Evolutionary conservation across 108 stramenopile species (phyloP), one percentile per base, ranked within the genome.

Genomic region (Poteriospumella lacustris): DNA sequence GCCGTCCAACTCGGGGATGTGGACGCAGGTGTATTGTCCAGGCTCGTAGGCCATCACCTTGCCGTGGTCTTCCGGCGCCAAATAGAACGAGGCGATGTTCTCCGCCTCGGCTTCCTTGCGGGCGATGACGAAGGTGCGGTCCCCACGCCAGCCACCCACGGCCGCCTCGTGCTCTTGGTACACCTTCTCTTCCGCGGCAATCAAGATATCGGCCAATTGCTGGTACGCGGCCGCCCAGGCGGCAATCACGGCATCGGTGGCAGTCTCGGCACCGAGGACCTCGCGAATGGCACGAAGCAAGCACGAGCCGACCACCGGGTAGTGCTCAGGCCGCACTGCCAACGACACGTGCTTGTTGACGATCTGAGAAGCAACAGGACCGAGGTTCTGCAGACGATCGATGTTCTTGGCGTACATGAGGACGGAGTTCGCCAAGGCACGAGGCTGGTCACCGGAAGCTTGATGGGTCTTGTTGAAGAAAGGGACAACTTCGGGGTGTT

Each of bases 341-440:
- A 52, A 52, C 9, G 47, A 9, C 9, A 52, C 47, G 19, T 52
- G 47, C 47, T 52, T 52, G 15, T 52, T 9, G 47, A 52, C 19
- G 47, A 52, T 52, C 19, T 52, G 47, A 52, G 47, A 15, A 19
- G 47, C 47, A 52, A 52, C 47, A 52, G 9, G 15, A 19, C 47
- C 47, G 15, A 52, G 9, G 15, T 52, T 52, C 47, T 52, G 15
- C 15, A 52, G 47, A 19, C 19, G 47, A 19, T 52, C 47, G 47
- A 52, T 52, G 47, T 52, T 52, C 47, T 52, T 52, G 47, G 47
- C 47, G 19, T 52, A 52, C 47, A 52, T 52, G 47, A 52, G 47
- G 47, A 52, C 47, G 19, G 47, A 52, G 47, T 52, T 52, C 15
- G 47, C 47, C 47, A 52, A 52, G 47, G 47, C 47, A 52, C 47